These are phyloP conservation scores for Botryotinia narcissicola DNA, from an alignment of 2,329 filamentous ascomycete species.

Conservation along the genomic window DNA sequence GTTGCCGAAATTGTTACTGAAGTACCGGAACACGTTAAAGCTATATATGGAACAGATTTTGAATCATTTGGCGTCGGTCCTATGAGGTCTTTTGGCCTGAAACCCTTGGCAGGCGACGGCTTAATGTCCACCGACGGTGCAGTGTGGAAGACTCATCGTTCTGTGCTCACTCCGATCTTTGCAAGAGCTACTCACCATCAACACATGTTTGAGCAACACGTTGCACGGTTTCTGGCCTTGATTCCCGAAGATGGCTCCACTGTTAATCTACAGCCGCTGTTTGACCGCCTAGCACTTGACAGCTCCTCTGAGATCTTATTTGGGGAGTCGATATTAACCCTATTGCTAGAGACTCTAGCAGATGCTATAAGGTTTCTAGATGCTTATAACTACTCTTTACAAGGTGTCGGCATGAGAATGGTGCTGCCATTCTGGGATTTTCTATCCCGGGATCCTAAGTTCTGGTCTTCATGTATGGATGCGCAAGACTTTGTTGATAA, in stretches of 20 bases:
- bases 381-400: not conserved
- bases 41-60: constrained; percentile 19
- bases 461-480: constrained; percentile 10
- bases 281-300: constrained; percentile 49
- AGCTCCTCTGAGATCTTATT: constrained; percentile 61
- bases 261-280: constrained; percentile 13
- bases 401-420: constrained; percentile 3
- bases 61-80: constrained; percentile 46
- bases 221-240: not conserved
- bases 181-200: not conserved
- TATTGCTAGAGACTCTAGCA: not conserved
- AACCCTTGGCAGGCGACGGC: constrained; percentile 7
- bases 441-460: not conserved
- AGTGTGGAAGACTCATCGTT: constrained; percentile 12
- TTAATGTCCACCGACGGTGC: constrained; percentile 7
- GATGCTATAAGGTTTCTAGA: not conserved
- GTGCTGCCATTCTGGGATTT: constrained; percentile 10
- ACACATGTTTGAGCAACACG: not conserved
- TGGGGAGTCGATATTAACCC: constrained; percentile 47
- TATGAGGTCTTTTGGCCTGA: constrained; percentile 43
- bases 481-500: constrained; percentile 2
- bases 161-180: constrained; percentile 3
- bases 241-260: constrained; percentile 17
- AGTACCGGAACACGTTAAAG: constrained; percentile 20
- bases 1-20: constrained; percentile 22